Evolutionary conservation across 192 early-diverging fungal genomes (phyloP), one percentile per base, ranked within the genome.

Genomic region (Helicostylum pulchrum): DNA sequence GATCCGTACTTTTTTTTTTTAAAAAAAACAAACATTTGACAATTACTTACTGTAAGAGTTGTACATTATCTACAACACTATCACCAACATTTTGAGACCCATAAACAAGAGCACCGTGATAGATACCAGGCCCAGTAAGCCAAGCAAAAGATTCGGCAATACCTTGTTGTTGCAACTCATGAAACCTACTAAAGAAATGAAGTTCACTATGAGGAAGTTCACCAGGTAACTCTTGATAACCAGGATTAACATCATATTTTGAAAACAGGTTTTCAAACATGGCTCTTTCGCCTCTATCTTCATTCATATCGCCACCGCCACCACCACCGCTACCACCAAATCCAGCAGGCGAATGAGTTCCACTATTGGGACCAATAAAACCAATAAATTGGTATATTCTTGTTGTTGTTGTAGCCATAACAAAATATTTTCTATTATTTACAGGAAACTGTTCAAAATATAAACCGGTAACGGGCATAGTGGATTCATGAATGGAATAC

Each of bases 301-400:
- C 75, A 21, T 61, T 68, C 1, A 79, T 77, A 7, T 76, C 73
- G 7, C 66, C 72, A 1, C 36, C 36, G 36, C 36, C 36, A 39
- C 36, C 36, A 39, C 36, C 36, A 10, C 36, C 36, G 6, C 36
- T 39, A 39, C 36, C 64, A 52, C 30, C 34, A 48, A 54, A 47
- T 53, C 36, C 36, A 34, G 36, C 61, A 3, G 55, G 52, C 17
- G 62, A 43, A 48, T 48, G 46, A 15, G 46, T 17, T 48, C 46
- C 46, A 48, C 46, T 48, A 19, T 48, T 48, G n/a, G 46, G 17
- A 19, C 46, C 46, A 48, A 82, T 81, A 1, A 77, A 73, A 0
- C 94, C 95, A 63, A 97, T 81, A 47, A 96, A 90, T 66, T 96
- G 94, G 71, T 99, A 99, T 17, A 99, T 78, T n/a, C 89, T 84